Evolutionary conservation across 2,329 filamentous ascomycete species (phyloP).

Genomic region (Fusarium sp.): DNA sequence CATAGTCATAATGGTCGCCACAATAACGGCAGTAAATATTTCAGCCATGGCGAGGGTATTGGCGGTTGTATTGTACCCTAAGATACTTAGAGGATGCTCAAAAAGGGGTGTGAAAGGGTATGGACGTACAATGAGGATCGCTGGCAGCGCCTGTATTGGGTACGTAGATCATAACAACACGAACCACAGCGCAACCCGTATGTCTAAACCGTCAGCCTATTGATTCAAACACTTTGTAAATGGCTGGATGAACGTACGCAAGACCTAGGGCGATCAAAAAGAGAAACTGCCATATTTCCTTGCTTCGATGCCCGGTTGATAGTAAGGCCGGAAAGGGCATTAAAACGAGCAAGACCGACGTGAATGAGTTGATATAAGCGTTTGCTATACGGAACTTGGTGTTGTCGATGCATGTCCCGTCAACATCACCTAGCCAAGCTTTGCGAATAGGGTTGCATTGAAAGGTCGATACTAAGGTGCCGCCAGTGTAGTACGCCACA

Average conservation of each 20-base stretch:
- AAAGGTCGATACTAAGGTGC: neutral
- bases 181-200: conserved; percentile 1
- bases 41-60: conserved; percentile 16
- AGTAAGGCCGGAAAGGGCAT: conserved; percentile 7
- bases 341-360: neutral
- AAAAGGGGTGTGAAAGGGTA: accelerated
- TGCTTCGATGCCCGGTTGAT: neutral
- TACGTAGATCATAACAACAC: conserved; percentile 7
- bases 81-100: neutral
- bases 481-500: neutral
- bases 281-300: conserved; percentile 14
- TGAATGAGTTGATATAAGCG: conserved; percentile 7
- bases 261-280: neutral
- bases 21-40: conserved; percentile 10
- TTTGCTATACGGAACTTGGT: neutral
- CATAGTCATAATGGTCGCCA: conserved; percentile 11
- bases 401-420: neutral
- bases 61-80: conserved; percentile 1
- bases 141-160: neutral
- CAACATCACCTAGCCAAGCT: neutral
- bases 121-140: conserved; percentile 3
- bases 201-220: neutral
- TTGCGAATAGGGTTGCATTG: conserved; percentile 3
- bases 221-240: too few species aligned
- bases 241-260: neutral